A percentile compares a stretch with the other conserved stretches of the same genome.
Evolutionary conservation across 345 rosid species (phyloP).

Genomic region (Physaria fendleri): DNA sequence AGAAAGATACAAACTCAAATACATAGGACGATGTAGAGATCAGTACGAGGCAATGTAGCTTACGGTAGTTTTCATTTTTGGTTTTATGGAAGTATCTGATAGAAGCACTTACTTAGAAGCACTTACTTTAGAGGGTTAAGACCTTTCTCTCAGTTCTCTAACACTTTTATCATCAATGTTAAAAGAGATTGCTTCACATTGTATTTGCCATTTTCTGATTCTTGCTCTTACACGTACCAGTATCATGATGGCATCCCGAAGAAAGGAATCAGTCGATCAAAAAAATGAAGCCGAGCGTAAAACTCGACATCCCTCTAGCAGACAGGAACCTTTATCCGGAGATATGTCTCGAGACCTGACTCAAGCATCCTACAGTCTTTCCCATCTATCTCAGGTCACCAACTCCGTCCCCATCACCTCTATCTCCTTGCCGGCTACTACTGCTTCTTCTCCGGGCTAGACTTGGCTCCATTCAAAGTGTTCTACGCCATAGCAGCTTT

Average conservation of each 20-base stretch:
- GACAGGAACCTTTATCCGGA: slow-evolving; percentile 32
- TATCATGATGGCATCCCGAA: slow-evolving; percentile 55
- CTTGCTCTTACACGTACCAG: no score
- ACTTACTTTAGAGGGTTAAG: no score
- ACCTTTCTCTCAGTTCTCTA: no score
- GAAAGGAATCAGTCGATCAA: slow-evolving; percentile 43
- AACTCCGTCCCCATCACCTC: slow-evolving; percentile 43
- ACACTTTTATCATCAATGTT: no score
- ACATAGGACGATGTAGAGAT: not conserved
- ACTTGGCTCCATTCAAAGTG: slow-evolving; percentile 67
- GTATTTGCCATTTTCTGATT: no score
- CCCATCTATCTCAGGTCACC: slow-evolving; percentile 38
- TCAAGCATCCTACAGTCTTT: slow-evolving; percentile 42
- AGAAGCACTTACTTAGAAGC: no score
- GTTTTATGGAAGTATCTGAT: slow-evolving; percentile 52
- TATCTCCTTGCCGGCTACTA: slow-evolving; percentile 64
- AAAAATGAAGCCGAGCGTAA: slow-evolving; percentile 32
- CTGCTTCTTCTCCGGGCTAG: slow-evolving; percentile 64
- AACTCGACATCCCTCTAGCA: slow-evolving; percentile 33
- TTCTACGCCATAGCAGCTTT: slow-evolving; percentile 70
- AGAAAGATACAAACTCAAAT: not conserved
- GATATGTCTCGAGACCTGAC: slow-evolving; percentile 53
- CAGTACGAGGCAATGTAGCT: slow-evolving; percentile 24
- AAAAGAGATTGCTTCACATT: no score
- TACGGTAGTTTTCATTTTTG: slow-evolving; percentile 15